phyloP scores from a whole-genome alignment of 1,284 basidiomycete genomes.

The Pseudozyma pruni region DNA sequence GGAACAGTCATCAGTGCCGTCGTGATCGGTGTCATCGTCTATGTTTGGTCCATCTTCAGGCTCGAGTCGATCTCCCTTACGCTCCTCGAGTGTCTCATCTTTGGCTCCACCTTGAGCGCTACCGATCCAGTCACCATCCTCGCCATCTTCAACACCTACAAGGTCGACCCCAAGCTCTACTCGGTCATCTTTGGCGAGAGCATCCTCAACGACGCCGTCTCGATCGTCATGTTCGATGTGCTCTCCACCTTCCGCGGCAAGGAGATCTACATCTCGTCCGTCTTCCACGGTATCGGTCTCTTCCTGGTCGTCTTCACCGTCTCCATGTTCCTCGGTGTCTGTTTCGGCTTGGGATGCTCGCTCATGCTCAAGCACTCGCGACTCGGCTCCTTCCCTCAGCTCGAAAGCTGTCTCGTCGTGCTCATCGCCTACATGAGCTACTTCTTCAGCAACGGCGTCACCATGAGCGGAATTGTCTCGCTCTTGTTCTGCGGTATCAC shows the following conservation, averaged over 20 bases:
- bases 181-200: slow-evolving; percentile 98
- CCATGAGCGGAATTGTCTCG: slow-evolving; percentile 97
- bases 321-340: slow-evolving; percentile 91
- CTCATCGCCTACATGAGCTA: slow-evolving; percentile 96
- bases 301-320: slow-evolving; percentile 94
- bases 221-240: slow-evolving; percentile 99
- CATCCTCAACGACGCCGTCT: slow-evolving; percentile 96
- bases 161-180: slow-evolving; percentile 98
- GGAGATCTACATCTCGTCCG: slow-evolving; percentile 84
- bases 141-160: slow-evolving; percentile 98
- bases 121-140: slow-evolving; percentile 99
- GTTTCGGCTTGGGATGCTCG: slow-evolving; percentile 88
- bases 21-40: slow-evolving; percentile 93
- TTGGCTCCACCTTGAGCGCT: slow-evolving; percentile 94
- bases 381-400: slow-evolving; percentile 81
- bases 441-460: slow-evolving; percentile 92
- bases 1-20: slow-evolving; percentile 97
- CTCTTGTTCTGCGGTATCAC: slow-evolving; percentile 99
- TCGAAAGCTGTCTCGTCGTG: slow-evolving; percentile 90
- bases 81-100: slow-evolving; percentile 84
- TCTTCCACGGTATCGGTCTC: slow-evolving; percentile 94
- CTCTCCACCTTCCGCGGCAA: slow-evolving; percentile 89
- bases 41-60: slow-evolving; percentile 92
- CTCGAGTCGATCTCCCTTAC: slow-evolving; percentile 60
- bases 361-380: slow-evolving; percentile 95